These are phyloP conservation scores for Oxalis stricta DNA, from an alignment of 441 rosid species.

Conservation along the genomic window DNA sequence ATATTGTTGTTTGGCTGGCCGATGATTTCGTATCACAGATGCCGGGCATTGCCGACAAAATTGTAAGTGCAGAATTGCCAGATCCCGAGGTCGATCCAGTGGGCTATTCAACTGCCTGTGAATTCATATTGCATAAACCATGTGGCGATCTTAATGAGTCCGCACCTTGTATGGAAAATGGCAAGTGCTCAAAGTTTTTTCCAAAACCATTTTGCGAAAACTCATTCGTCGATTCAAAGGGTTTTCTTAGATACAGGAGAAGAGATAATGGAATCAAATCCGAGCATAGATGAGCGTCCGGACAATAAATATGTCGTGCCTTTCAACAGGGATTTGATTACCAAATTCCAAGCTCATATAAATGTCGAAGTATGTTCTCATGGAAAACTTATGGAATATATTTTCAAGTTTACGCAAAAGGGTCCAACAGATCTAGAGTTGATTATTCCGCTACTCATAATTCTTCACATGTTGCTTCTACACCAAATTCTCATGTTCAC, in stretches of 20 bases:
- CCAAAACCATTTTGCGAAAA: not conserved
- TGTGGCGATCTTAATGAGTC: not conserved
- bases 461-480: no score
- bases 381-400: not conserved
- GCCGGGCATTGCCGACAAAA: not conserved
- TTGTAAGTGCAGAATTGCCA: slow-evolving; percentile 7
- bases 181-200: slow-evolving; percentile 1
- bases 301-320: slow-evolving; percentile 8
- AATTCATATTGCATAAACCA: slow-evolving; percentile 9
- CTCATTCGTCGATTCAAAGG: not conserved
- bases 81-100: not conserved
- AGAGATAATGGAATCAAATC: not conserved
- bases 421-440: not conserved
- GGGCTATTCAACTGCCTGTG: not conserved
- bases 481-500: no score
- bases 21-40: not conserved
- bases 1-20: slow-evolving; percentile 2
- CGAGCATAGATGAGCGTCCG: no score
- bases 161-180: slow-evolving; percentile 4
- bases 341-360: not conserved
- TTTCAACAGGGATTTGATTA: not conserved
- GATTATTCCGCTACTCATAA: no score
- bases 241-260: not conserved
- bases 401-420: slow-evolving; percentile 12
- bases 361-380: slow-evolving; percentile 4